Conservation (phyloP, 176 grass and related monocot genomes). For the Oryza nivara region DNA sequence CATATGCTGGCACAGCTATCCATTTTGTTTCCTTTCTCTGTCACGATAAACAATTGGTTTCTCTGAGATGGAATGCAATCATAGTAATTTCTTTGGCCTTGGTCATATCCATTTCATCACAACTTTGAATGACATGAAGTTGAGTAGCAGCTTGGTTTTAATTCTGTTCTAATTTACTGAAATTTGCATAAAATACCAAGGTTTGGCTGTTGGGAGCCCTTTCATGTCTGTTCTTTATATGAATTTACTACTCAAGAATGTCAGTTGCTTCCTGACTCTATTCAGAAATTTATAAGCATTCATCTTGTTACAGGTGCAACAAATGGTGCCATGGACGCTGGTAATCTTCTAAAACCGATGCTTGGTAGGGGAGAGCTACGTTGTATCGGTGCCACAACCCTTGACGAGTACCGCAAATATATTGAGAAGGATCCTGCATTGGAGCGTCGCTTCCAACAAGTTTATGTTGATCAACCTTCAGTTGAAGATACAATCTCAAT, state of each 20-base stretch:
- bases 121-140: background rate
- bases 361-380: constrained; percentile 94
- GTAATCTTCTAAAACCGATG: constrained; percentile 98
- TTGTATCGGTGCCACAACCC: constrained; percentile 96
- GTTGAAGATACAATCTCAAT: constrained; percentile 98
- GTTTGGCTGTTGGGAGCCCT: background rate
- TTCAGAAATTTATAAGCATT: constrained; percentile 28
- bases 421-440: constrained; percentile 99
- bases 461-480: constrained; percentile 94
- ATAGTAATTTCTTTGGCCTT: background rate
- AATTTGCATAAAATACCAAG: background rate
- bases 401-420: constrained; percentile 98
- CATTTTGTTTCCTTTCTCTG: background rate
- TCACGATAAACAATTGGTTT: constrained; percentile 5
- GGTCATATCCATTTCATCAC: background rate
- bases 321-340: constrained; percentile 97
- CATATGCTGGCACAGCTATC: background rate
- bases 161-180: background rate
- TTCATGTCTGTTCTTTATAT: background rate
- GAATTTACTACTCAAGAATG: background rate
- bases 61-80: background rate
- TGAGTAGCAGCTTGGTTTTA: background rate
- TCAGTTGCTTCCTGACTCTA: background rate
- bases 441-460: constrained; percentile 97
- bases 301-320: constrained; percentile 74